Conservation (phyloP, 1,284 basidiomycete species). For the Agroathelia rolfsii region DNA sequence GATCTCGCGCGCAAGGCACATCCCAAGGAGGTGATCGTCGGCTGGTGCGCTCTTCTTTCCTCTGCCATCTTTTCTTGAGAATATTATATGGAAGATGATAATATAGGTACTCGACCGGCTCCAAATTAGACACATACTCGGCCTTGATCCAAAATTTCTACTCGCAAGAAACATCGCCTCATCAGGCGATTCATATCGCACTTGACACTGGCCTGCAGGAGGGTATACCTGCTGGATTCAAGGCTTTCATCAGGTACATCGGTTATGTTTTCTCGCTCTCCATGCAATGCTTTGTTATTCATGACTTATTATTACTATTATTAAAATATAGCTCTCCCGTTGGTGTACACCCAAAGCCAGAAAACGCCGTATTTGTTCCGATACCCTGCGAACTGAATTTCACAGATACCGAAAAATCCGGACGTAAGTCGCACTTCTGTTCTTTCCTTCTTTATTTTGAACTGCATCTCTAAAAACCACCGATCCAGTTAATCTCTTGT, state of each 20-base stretch:
- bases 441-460: constrained; percentile 3
- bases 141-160: constrained; percentile 99
- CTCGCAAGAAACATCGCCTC: constrained; percentile 81
- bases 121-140: constrained; percentile 89
- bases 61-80: constrained; percentile 9
- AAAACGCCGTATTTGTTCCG: constrained; percentile 88
- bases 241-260: constrained; percentile 80
- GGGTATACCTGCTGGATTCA: constrained; percentile 70
- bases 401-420: constrained; percentile 74
- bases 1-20: constrained; percentile 82
- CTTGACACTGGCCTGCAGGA: constrained; percentile 79
- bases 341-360: constrained; percentile 79
- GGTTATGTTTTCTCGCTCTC: not conserved
- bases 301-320: constrained; percentile 3
- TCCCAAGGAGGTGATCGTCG: constrained; percentile 82
- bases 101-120: constrained; percentile 81
- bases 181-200: constrained; percentile 88
- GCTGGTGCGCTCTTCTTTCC: constrained; percentile 52
- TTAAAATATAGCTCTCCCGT: constrained; percentile 56
- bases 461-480: constrained; percentile 3
- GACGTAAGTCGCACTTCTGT: constrained; percentile 47
- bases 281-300: not conserved
- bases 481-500: constrained; percentile 65
- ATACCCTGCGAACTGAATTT: constrained; percentile 78
- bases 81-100: constrained; percentile 1